Conservation (phyloP, 139 green algal genomes). For the Coelastrella sp. region DNA sequence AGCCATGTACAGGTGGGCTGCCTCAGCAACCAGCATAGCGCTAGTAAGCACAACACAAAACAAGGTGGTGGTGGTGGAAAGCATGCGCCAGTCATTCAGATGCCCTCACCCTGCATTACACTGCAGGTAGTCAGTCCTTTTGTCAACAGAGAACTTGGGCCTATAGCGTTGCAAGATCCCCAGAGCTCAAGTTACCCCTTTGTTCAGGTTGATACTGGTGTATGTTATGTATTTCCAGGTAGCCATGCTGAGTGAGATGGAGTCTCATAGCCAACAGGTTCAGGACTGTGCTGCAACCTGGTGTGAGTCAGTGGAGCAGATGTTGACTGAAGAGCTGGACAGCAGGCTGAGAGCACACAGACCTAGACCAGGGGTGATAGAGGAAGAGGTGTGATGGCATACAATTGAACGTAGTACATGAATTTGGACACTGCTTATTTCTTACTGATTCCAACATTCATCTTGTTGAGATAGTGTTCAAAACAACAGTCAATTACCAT, state of each 20-base stretch:
- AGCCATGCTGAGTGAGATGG: slow-evolving; percentile 67
- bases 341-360: slow-evolving; percentile 67
- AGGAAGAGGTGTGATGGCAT: slow-evolving; percentile 63
- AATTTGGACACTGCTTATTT: background rate
- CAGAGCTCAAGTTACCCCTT: no score
- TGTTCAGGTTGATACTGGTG: background rate
- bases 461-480: no score
- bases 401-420: background rate
- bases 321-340: slow-evolving; percentile 74
- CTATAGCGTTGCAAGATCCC: no score
- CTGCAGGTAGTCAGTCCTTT: no score
- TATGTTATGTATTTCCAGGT: slow-evolving; percentile 49
- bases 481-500: no score
- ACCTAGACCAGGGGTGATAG: slow-evolving; percentile 67
- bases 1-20: slow-evolving; percentile 48
- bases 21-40: no score
- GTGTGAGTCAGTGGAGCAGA: slow-evolving; percentile 60
- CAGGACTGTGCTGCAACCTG: slow-evolving; percentile 52
- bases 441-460: no score
- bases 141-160: no score
- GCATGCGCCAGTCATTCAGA: no score
- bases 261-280: slow-evolving; percentile 48
- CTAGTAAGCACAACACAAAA: no score
- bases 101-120: no score
- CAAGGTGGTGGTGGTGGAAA: no score